Percentiles rank a stretch among this genome's conserved stretches.
phyloP scores from a whole-genome alignment of 306 rosid genomes.

The Herpetospermum pedunculosum region DNA sequence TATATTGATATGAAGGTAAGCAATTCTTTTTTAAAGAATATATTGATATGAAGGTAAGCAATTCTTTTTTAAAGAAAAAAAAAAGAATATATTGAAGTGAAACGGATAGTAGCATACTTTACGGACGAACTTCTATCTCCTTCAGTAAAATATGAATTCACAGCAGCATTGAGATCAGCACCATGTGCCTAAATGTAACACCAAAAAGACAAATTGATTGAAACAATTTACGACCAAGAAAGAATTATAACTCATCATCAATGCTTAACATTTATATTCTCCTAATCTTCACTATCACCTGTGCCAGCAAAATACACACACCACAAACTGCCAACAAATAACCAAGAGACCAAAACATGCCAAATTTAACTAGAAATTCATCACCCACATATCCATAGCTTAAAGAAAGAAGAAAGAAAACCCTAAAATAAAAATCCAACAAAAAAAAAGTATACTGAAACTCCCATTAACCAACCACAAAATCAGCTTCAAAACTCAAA shows the following conservation, averaged over 20 bases:
- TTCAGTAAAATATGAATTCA: constrained; percentile 70
- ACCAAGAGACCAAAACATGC: background rate
- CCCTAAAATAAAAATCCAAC: background rate
- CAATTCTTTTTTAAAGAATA: constrained; percentile 5
- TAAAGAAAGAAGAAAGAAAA: background rate
- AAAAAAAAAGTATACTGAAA: background rate
- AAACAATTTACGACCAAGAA: background rate
- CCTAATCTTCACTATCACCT: background rate
- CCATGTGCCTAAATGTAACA: constrained; percentile 53
- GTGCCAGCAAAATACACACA: background rate
- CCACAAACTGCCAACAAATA: background rate
- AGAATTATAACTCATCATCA: background rate
- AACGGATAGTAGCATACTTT: constrained; percentile 27
- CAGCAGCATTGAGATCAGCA: constrained; percentile 75
- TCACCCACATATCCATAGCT: background rate
- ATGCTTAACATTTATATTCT: background rate
- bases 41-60: background rate
- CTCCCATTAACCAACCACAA: background rate
- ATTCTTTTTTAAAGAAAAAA: constrained; percentile 5
- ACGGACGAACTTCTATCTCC: constrained; percentile 47
- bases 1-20: background rate
- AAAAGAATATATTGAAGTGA: background rate
- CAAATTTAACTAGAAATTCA: background rate
- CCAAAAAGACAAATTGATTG: constrained; percentile 4
- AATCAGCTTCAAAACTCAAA: background rate